Base-by-base conservation (phyloP, 2,329 filamentous ascomycete species). In the Paradendryphiella salina region DNA sequence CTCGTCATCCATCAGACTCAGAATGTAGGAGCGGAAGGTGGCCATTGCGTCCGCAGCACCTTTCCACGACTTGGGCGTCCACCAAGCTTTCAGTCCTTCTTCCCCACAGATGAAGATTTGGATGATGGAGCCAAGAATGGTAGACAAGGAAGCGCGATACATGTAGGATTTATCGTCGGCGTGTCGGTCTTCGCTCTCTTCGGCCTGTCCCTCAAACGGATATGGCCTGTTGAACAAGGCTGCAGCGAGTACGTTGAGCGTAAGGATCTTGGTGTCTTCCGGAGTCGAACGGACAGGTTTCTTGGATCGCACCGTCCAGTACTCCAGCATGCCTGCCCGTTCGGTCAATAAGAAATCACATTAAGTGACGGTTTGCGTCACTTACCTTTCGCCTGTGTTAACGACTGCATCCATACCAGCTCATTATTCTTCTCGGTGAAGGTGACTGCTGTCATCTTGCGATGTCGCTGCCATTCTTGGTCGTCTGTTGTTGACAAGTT, bases 391-490 rank as follows among this genome's bases (percentile, higher is more conserved):
- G 20, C 20, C 20, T 20, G 20, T 20, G 20, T 20, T 20, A 20
- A 20, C 20, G 20, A 20, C 20, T 20, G 20, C 20, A 20, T 20
- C 64, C 64, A 70, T 1, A 67, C 64, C 5, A 70, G 39, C 35
- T 60, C 58, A 33, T 68, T 67, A 39, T 61, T 66, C 33, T 52
- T 57, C 38, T 69, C 66, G 2, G 51, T 66, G 31, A 70, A 69
- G 3, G 60, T 58, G 17, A 50, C 34, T 1, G 46, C 52, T 1
- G 64, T 64, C 13, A 63, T 43, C 44, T 65, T 66, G 9, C 65
- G 58, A 28, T 67, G 64, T 10, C 50, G 53, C 37, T 61, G 50
- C 65, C 67, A 70, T 15, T 64, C 64, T 8, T 57, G n/a, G 5
- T 50, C 64, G 20, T 66, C 62, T 2, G 60, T 20, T 20, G 20